phyloP scores from a whole-genome alignment of 176 grass and related monocot genomes.

The Canna indica region DNA sequence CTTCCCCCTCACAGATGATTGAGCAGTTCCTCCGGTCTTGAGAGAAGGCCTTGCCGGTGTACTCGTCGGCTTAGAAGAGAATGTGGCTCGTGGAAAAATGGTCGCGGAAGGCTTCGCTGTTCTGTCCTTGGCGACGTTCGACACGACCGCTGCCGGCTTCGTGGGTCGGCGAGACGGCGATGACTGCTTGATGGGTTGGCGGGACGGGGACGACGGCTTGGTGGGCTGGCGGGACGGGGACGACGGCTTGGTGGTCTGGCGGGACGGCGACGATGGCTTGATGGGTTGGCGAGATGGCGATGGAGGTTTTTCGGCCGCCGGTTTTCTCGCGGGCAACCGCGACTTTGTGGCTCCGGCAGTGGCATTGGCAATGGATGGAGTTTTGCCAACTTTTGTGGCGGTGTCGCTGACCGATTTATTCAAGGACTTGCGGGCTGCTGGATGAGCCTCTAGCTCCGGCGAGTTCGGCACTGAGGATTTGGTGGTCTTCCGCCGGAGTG shows the following conservation, averaged over 20 bases:
- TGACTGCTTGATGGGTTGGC: neutral
- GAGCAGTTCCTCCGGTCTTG: neutral
- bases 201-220: neutral
- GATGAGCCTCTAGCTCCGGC: neutral
- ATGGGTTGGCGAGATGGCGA: no score
- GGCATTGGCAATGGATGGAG: no score
- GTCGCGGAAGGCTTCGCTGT: neutral
- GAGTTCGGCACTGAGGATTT: neutral
- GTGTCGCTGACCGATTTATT: neutral
- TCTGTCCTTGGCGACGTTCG: neutral
- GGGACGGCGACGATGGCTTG: no score
- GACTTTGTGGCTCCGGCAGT: neutral
- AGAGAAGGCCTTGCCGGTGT: neutral
- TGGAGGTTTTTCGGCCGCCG: neutral
- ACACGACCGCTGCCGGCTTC: neutral
- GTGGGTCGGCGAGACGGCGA: neutral
- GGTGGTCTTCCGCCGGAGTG: neutral
- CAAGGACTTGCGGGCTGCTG: neutral
- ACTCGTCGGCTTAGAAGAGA: neutral
- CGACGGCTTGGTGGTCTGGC: neutral
- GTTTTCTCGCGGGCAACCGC: neutral
- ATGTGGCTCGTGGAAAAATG: neutral
- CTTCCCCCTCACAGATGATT: neutral
- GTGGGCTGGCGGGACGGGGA: neutral
- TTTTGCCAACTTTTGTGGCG: neutral